Evolutionary conservation across 495 filamentous ascomycete species (phyloP).

Genomic region (Pseudomonodictys pantanalensis): DNA sequence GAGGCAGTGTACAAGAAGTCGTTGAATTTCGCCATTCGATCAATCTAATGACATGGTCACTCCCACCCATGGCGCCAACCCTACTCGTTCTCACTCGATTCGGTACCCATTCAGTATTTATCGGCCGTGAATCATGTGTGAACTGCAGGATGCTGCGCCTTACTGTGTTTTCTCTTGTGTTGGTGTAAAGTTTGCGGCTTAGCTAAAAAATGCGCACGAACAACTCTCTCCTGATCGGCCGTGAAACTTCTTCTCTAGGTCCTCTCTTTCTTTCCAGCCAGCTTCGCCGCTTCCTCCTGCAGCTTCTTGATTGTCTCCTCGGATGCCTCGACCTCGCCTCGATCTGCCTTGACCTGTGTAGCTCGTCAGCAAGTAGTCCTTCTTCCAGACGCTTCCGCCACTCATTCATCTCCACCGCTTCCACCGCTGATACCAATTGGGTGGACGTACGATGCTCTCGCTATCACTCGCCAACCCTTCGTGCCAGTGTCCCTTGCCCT

Average conservation of each 20-base stretch:
- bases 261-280: constrained; percentile 3
- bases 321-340: constrained; percentile 50
- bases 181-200: too few relatives aligned
- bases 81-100: too few relatives aligned
- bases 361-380: background rate
- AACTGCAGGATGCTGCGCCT: background rate
- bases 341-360: constrained; percentile 62
- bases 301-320: constrained; percentile 49
- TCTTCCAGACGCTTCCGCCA: background rate
- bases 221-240: too few relatives aligned
- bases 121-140: background rate
- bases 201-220: too few relatives aligned
- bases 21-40: too few relatives aligned
- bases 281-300: constrained; percentile 52
- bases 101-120: too few relatives aligned
- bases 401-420: too few relatives aligned
- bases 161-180: too few relatives aligned
- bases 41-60: too few relatives aligned
- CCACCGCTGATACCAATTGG: background rate
- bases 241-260: too few relatives aligned
- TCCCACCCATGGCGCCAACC: too few relatives aligned
- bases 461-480: constrained; percentile 73
- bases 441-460: constrained; percentile 65
- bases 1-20: too few relatives aligned
- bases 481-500: constrained; percentile 79